Evolutionary conservation across 2,329 filamentous ascomycete species (phyloP).

Genomic region (Penicillium sp.): DNA sequence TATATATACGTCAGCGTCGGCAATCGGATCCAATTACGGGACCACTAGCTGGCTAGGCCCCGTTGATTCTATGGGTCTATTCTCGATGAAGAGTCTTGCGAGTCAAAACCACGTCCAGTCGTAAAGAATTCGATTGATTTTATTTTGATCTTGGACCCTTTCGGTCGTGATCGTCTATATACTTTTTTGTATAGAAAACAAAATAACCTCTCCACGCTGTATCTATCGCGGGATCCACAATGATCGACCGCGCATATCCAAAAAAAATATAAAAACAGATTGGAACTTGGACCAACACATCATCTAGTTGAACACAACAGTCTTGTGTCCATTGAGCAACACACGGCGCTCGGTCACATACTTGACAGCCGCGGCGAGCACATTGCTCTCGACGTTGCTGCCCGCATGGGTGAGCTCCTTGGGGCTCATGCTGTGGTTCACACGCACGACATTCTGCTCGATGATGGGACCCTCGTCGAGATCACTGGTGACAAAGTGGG

Average conservation of each 20-base stretch:
- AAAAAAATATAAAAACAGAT: background rate
- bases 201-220: background rate
- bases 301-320: conserved; percentile 69
- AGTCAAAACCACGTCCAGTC: background rate
- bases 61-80: background rate
- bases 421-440: conserved; percentile 75
- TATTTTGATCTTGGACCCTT: background rate
- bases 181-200: background rate
- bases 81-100: background rate
- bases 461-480: conserved; percentile 87
- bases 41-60: background rate
- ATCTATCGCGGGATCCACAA: background rate
- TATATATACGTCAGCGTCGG: background rate
- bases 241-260: background rate
- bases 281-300: background rate
- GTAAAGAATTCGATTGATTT: background rate
- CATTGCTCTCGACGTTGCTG: conserved; percentile 82
- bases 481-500: conserved; percentile 84
- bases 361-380: conserved; percentile 78
- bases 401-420: conserved; percentile 79
- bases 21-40: background rate
- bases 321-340: conserved; percentile 78
- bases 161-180: conserved; percentile 3
- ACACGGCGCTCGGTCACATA: conserved; percentile 80
- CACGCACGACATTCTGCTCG: conserved; percentile 77